These are phyloP conservation scores for Magnusiomyces sp. DNA, from an alignment of 1,139 yeast species.

Conservation along the genomic window DNA sequence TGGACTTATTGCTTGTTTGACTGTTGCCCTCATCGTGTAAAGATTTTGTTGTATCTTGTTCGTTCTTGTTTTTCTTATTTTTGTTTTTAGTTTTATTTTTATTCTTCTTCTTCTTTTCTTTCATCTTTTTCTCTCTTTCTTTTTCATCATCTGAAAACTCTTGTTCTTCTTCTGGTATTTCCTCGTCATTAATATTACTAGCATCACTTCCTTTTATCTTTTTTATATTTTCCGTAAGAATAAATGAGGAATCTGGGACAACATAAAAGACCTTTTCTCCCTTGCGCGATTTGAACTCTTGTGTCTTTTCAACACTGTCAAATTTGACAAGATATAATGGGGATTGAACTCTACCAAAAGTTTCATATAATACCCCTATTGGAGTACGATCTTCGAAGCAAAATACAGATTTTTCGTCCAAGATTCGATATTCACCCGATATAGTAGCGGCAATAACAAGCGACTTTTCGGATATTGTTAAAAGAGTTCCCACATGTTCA, in stretches of 20 bases:
- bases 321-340: slow-evolving; percentile 77
- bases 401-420: slow-evolving; percentile 73
- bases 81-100: not conserved
- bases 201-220: slow-evolving; percentile 85
- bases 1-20: too few species aligned
- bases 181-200: slow-evolving; percentile 91
- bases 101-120: slow-evolving; percentile 39
- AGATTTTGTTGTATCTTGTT: too few species aligned
- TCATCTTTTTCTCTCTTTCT: slow-evolving; percentile 51
- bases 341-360: slow-evolving; percentile 80
- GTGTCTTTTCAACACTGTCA: slow-evolving; percentile 44
- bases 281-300: slow-evolving; percentile 37
- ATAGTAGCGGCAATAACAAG: slow-evolving; percentile 63
- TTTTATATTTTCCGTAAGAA: slow-evolving; percentile 65
- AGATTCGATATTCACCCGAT: slow-evolving; percentile 78
- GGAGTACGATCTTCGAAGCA: slow-evolving; percentile 66
- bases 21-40: too few species aligned
- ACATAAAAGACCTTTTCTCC: slow-evolving; percentile 67
- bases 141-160: slow-evolving; percentile 92
- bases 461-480: slow-evolving; percentile 62
- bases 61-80: not conserved
- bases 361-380: slow-evolving; percentile 81
- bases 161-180: slow-evolving; percentile 83
- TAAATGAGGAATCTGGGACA: slow-evolving; percentile 71
- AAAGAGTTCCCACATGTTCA: slow-evolving; percentile 64